Conservation (phyloP, 768 basidiomycete species). For the Lentinula guzmanii region DNA sequence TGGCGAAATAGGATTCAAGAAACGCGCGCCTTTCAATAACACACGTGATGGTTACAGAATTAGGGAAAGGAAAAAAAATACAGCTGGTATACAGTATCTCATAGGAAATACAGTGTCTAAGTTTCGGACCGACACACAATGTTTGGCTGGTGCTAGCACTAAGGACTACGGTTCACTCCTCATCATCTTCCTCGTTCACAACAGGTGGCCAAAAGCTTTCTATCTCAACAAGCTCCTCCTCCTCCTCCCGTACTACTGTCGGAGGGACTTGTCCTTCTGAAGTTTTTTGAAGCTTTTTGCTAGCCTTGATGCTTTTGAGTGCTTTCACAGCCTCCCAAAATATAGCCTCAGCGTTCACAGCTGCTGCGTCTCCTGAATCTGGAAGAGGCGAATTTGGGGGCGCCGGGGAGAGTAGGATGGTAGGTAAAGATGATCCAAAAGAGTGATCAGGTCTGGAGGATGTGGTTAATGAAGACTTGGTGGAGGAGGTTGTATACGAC, state of each 20-base stretch:
- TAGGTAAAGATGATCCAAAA: background rate
- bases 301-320: slow-evolving; percentile 12
- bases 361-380: slow-evolving; percentile 51
- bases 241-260: background rate
- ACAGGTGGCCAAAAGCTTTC: slow-evolving; percentile 5
- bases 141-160: no score
- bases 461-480: background rate
- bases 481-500: background rate
- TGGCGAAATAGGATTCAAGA: background rate
- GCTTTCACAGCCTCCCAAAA: slow-evolving; percentile 41
- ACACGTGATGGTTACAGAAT: background rate
- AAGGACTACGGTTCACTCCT: background rate
- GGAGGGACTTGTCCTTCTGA: background rate
- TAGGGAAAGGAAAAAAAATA: background rate
- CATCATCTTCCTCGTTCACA: background rate
- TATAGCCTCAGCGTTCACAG: slow-evolving; percentile 48
- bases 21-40: background rate
- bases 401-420: background rate
- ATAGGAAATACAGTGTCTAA: no score
- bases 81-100: no score
- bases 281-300: no score
- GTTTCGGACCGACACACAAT: no score
- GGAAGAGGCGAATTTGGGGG: slow-evolving; percentile 31
- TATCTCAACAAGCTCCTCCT: background rate
- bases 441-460: background rate